These are phyloP conservation scores for Blastomyces gilchristii DNA, from an alignment of 2,329 filamentous ascomycete species.

Conservation along the genomic window DNA sequence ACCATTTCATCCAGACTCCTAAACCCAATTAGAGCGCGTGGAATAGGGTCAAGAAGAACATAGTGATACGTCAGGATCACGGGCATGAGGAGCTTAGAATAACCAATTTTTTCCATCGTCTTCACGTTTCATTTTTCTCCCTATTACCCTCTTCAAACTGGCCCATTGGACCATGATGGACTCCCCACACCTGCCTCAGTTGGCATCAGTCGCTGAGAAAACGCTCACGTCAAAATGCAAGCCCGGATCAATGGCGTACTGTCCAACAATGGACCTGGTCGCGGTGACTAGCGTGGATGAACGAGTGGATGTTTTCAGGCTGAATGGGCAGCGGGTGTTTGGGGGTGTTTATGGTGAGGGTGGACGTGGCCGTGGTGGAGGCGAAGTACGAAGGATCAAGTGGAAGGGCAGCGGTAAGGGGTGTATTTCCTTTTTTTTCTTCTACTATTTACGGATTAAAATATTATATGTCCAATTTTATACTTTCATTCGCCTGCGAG, in stretches of 20 bases:
- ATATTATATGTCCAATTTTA: background rate
- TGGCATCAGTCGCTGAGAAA: constrained; percentile 33
- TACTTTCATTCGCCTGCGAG: constrained; percentile 7
- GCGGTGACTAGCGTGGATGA: constrained; percentile 58
- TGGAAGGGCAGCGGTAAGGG: constrained; percentile 60
- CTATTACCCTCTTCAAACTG: background rate
- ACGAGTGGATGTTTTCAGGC: constrained; percentile 64
- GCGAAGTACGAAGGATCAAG: constrained; percentile 37
- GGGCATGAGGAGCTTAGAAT: background rate
- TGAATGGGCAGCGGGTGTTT: constrained; percentile 63
- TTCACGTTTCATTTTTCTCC: background rate
- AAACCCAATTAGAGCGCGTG: background rate
- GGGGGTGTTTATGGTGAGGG: constrained; percentile 34
- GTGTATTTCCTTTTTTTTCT: background rate
- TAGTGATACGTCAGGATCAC: background rate
- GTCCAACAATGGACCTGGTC: constrained; percentile 74
- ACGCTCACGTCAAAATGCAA: constrained; percentile 35
- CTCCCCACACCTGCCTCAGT: constrained; percentile 16
- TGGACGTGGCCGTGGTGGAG: constrained; percentile 20
- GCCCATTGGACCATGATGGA: background rate
- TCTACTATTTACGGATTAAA: background rate
- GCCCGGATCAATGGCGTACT: constrained; percentile 53
- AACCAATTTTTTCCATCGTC: background rate
- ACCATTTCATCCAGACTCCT: background rate
- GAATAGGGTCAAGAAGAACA: background rate